Percentiles rank a stretch among this genome's conserved stretches.
Conservation (phyloP, 75 land plant species). For the Cupressus sempervirens region DNA sequence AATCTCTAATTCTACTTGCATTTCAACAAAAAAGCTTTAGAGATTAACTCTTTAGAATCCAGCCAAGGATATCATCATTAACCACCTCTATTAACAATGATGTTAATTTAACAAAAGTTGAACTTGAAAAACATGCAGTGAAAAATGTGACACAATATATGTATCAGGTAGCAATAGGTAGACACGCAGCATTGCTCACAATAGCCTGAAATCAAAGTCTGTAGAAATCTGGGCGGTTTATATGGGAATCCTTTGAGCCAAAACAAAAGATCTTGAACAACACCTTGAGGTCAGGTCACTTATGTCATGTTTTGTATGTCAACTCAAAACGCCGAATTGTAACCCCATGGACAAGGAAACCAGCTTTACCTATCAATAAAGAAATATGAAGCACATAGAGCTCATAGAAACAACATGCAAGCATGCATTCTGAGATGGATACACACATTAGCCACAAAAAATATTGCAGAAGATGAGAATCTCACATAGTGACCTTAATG, state of each 20-base stretch:
- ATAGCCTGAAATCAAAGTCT: background rate
- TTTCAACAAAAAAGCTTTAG: background rate
- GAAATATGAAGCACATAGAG: background rate
- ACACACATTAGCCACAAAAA: background rate
- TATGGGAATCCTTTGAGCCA: background rate
- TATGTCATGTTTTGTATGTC: no score
- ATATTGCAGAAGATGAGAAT: background rate
- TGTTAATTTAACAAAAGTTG: constrained; percentile 6
- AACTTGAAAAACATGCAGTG: background rate
- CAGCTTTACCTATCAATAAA: background rate
- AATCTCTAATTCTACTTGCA: background rate
- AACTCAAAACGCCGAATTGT: no score
- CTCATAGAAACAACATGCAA: background rate
- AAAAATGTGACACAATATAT: background rate
- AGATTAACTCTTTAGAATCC: background rate
- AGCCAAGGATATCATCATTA: background rate
- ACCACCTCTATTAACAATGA: background rate
- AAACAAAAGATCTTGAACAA: background rate
- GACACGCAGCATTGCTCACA: background rate
- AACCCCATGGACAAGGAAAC: no score
- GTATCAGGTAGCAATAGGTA: background rate
- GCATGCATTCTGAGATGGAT: background rate
- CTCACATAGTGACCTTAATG: background rate
- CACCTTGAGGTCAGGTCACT: background rate
- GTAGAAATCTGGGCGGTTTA: background rate